Conservation (phyloP, 75 land plant genomes). For the Adiantum capillusveneris region DNA sequence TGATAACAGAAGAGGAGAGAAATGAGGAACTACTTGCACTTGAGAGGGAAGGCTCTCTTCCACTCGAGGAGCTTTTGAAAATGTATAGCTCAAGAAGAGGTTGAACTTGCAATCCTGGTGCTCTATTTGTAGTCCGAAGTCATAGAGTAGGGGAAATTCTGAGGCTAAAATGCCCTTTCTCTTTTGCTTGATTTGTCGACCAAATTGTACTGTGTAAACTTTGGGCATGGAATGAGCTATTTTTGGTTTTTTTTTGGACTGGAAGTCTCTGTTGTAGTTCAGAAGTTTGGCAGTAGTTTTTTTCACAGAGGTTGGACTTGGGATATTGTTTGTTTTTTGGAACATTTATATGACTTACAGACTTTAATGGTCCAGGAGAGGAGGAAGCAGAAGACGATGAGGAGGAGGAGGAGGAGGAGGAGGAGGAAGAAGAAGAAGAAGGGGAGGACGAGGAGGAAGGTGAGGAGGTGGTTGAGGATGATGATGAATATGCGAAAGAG, state of each 20-base stretch:
- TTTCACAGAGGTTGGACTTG: too few relatives aligned
- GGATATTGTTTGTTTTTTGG: too few relatives aligned
- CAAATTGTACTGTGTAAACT: too few relatives aligned
- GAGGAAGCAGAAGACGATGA: constrained; percentile 7
- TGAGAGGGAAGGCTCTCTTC: constrained; percentile 69
- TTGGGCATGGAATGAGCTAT: too few relatives aligned
- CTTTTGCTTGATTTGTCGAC: too few relatives aligned
- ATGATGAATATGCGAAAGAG: constrained; percentile 7
- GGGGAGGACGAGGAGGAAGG: neutral
- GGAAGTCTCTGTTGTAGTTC: too few relatives aligned
- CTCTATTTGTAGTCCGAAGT: too few relatives aligned
- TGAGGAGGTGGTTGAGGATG: constrained; percentile 8
- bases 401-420: constrained; percentile 1
- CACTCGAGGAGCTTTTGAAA: constrained; percentile 80
- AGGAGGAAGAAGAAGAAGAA: constrained; percentile 9
- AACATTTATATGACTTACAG: too few relatives aligned
- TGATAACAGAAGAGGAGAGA: constrained; percentile 80
- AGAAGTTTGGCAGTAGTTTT: too few relatives aligned
- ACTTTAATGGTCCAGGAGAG: constrained; percentile 4
- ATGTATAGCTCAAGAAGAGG: constrained; percentile 45
- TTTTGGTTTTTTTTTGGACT: too few relatives aligned
- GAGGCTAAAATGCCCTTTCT: too few relatives aligned
- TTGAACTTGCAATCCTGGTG: constrained; percentile 10
- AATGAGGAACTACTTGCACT: constrained; percentile 74
- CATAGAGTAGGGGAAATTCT: too few relatives aligned